Base-by-base conservation (phyloP, 148 eudicot species). In the Nepenthes gracilis region DNA sequence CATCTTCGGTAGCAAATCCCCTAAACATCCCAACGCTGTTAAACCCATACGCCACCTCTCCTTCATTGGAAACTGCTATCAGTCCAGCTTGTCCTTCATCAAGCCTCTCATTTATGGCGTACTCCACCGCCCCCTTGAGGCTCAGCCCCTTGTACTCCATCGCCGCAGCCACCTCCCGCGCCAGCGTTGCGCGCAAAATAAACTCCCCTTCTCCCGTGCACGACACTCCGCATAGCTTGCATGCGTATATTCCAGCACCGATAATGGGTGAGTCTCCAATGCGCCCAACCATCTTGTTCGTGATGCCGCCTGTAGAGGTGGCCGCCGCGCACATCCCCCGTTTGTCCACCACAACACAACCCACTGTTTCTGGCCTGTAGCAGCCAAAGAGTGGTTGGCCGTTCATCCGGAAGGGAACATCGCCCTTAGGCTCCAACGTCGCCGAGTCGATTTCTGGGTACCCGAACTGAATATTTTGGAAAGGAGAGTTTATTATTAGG, bases 211-310 rank as follows among this genome's bases (percentile, higher is more conserved):
- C 73, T 15, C 97, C 97, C 0, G 97, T 90, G 40, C 88, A 86
- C 43, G 95, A 90, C 52, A 90, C 81, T 6, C 95, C 97, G 65
- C 97, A 90, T 2, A 75, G 67, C 36, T 56, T 63, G 62, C 88
- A 85, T 43, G 97, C 97, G 38, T 87, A 91, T 14, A 86, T 91
- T 55, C 97, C 96, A 34, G 97, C 80, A 40, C 97, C 97, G 52
- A 90, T 47, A 1, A 86, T 33, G 33, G 95, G 97, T 9, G 97
- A 82, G 74, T 90, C 97, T 1, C 97, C 95, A 1, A 90, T 84
- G 61, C 97, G 80, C 11, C 97, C 97, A 2, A 63, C 88, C 95
- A 82, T 84, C 68, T 90, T 90, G 80, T 90, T 90, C 35, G 86
- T 90, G 55, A 90, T 38, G 6, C 97, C 97, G 1, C 97, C 97